Conservation (phyloP, 345 rosid species). For the Sonneratia alba region DNA sequence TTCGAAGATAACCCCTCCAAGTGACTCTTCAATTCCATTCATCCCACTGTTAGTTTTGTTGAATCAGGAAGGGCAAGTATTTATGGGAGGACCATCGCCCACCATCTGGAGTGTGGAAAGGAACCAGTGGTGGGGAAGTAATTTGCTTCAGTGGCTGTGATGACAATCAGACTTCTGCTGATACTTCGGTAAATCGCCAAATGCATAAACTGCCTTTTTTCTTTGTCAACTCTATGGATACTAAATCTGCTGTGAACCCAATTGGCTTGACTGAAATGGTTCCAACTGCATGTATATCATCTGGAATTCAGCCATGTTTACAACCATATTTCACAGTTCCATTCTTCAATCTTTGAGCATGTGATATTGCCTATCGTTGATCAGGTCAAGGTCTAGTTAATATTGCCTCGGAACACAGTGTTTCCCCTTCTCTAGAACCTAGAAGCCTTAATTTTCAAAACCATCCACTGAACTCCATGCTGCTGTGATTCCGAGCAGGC, state of each 20-base stretch:
- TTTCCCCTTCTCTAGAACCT: too few relatives aligned
- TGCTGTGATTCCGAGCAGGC: conserved; percentile 29
- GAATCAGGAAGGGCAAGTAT: conserved; percentile 42
- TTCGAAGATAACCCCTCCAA: background rate
- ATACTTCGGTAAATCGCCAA: conserved; percentile 48
- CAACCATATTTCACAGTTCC: too few relatives aligned
- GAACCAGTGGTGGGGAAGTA: conserved; percentile 85
- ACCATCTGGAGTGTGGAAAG: conserved; percentile 70
- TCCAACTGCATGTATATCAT: too few relatives aligned
- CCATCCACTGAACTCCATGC: background rate
- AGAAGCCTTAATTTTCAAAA: background rate
- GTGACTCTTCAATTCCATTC: background rate
- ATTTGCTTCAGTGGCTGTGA: conserved; percentile 87
- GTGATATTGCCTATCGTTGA: too few relatives aligned
- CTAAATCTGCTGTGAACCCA: too few relatives aligned
- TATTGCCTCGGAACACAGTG: background rate
- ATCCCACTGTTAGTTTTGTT: background rate
- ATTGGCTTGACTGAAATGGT: too few relatives aligned
- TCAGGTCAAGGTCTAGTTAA: too few relatives aligned
- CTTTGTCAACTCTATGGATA: too few relatives aligned
- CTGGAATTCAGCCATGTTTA: too few relatives aligned
- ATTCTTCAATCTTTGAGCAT: too few relatives aligned
- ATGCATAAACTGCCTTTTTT: too few relatives aligned
- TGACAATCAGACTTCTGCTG: conserved; percentile 75
- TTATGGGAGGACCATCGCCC: conserved; percentile 86